A percentile compares a stretch with the other conserved stretches of the same genome.
Conservation (phyloP, 768 basidiomycete species). For the Terana coerulea region DNA sequence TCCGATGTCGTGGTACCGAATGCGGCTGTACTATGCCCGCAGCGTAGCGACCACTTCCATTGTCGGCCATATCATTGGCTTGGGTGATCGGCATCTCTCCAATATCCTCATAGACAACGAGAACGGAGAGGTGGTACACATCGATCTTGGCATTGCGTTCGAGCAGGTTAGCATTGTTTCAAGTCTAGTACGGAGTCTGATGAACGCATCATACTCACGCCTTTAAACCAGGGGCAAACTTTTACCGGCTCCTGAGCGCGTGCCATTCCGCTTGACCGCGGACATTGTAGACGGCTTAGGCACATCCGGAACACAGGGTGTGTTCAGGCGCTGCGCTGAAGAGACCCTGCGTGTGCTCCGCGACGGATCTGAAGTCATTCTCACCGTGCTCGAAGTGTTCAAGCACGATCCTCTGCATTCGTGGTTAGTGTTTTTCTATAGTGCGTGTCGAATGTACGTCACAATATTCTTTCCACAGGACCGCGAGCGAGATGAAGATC, state of each 20-base stretch:
- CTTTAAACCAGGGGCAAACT: slow-evolving; percentile 65
- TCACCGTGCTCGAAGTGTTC: slow-evolving; percentile 96
- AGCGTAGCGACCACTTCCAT: slow-evolving; percentile 94
- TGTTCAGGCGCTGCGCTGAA: slow-evolving; percentile 93
- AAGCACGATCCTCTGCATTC: slow-evolving; percentile 93
- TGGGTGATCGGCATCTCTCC: slow-evolving; percentile 89
- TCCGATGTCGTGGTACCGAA: slow-evolving; percentile 89
- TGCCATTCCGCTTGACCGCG: slow-evolving; percentile 92
- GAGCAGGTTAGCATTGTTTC: slow-evolving; percentile 61
- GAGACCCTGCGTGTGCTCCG: slow-evolving; percentile 91
- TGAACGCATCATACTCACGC: neutral
- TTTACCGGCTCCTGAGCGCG: slow-evolving; percentile 75
- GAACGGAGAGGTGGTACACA: slow-evolving; percentile 89
- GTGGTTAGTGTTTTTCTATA: slow-evolving; percentile 51
- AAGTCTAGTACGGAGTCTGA: neutral
- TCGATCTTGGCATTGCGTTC: slow-evolving; percentile 95
- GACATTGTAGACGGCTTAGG: slow-evolving; percentile 97
- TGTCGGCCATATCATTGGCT: slow-evolving; percentile 86
- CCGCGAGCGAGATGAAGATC: slow-evolving; percentile 72
- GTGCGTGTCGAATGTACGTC: neutral
- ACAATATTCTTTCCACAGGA: slow-evolving; percentile 40
- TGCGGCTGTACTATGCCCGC: slow-evolving; percentile 84
- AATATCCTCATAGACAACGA: slow-evolving; percentile 87
- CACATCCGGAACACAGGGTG: slow-evolving; percentile 83
- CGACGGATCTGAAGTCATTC: slow-evolving; percentile 78